A percentile compares a stretch with the other conserved stretches of the same genome.
These are phyloP conservation scores for Lippia alba DNA, from an alignment of 305 asterid genomes.

Conservation along the genomic window DNA sequence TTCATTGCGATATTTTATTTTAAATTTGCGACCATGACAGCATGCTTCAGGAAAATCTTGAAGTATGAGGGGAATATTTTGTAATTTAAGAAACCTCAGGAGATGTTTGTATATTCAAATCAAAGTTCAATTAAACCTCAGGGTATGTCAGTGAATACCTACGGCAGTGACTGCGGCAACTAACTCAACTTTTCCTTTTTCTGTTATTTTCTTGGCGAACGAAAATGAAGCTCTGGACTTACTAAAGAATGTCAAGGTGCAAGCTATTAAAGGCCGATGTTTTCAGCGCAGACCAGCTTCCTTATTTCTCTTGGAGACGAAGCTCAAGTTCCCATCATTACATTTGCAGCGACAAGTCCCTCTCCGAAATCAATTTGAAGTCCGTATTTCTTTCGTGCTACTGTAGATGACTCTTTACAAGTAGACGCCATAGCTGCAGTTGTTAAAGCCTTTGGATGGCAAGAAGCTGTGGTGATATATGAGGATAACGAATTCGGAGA, in stretches of 20 bases:
- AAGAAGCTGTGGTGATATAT: constrained; percentile 59
- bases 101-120: no score
- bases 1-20: no score
- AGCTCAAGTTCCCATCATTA: constrained; percentile 46
- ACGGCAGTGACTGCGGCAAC: no score
- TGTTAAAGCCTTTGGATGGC: constrained; percentile 61
- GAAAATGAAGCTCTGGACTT: constrained; percentile 46
- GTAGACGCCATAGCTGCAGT: constrained; percentile 54
- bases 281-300: constrained; percentile 49
- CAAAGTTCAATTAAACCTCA: no score
- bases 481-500: constrained; percentile 61
- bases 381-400: constrained; percentile 46
- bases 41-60: no score
- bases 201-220: background rate
- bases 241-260: constrained; percentile 50
- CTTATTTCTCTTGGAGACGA: constrained; percentile 44
- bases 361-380: constrained; percentile 38
- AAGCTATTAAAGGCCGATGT: constrained; percentile 49
- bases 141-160: no score
- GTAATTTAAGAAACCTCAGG: no score
- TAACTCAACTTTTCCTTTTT: background rate
- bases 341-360: constrained; percentile 54
- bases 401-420: constrained; percentile 58
- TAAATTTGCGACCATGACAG: no score
- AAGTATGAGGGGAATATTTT: no score